Evolutionary conservation across 345 rosid species (phyloP).

Genomic region (Euphorbia peplus): DNA sequence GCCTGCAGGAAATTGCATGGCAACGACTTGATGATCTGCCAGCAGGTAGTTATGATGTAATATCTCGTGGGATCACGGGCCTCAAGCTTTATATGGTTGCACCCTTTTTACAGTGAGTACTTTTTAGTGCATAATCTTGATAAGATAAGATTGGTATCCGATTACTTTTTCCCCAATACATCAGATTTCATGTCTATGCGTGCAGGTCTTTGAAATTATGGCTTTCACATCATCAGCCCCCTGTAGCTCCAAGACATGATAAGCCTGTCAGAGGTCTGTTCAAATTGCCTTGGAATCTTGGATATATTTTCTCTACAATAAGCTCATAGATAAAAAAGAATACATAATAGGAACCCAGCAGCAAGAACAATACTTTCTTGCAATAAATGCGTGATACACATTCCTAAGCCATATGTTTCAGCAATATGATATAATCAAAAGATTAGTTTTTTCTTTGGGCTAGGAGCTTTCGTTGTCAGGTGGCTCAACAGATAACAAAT

Average conservation of each 20-base stretch:
- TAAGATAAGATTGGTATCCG: background rate
- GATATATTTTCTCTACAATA: background rate
- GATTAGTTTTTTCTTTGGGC: background rate
- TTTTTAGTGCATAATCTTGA: background rate
- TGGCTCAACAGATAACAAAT: background rate
- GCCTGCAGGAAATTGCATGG: conserved; percentile 92
- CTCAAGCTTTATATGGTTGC: conserved; percentile 97
- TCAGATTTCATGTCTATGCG: conserved; percentile 8
- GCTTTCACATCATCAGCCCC: conserved; percentile 62
- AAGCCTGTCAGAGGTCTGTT: conserved; percentile 59
- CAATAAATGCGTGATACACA: background rate
- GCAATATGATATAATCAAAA: background rate
- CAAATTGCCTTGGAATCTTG: conserved; percentile 5
- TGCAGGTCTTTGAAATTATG: conserved; percentile 74
- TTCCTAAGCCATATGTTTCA: background rate
- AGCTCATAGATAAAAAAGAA: background rate
- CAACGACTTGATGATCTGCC: conserved; percentile 84
- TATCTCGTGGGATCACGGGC: conserved; percentile 81
- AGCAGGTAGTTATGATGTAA: conserved; percentile 68
- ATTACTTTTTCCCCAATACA: background rate
- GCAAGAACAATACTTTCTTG: background rate
- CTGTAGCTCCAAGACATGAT: conserved; percentile 54
- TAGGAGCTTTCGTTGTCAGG: background rate
- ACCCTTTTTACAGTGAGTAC: conserved; percentile 79
- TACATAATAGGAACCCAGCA: no score